A percentile compares a stretch with the other conserved stretches of the same genome.
These are phyloP conservation scores for Striga hermonthica DNA, from an alignment of 305 asterid genomes.

Conservation along the genomic window DNA sequence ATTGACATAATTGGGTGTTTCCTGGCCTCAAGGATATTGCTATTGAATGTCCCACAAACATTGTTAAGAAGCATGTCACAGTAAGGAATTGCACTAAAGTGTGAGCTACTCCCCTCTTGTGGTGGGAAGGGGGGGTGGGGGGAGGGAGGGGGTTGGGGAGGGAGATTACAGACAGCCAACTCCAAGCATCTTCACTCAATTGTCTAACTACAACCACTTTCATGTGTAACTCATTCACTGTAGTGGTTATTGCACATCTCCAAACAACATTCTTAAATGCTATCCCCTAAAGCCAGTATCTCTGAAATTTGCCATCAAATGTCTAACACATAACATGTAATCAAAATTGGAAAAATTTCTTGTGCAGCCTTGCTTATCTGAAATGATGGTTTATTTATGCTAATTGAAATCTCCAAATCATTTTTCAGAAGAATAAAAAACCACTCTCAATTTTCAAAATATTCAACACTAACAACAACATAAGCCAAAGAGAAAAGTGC, in stretches of 20 bases:
- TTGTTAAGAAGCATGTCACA: neutral
- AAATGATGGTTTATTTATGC: neutral
- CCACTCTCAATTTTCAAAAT: neutral
- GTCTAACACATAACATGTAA: neutral
- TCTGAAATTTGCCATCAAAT: neutral
- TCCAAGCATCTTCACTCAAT: neutral
- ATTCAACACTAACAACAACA: too few species aligned
- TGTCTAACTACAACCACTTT: neutral
- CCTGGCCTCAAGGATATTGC: neutral
- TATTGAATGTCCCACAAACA: neutral
- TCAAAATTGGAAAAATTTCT: neutral
- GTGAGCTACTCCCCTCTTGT: neutral
- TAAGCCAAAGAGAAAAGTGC: neutral
- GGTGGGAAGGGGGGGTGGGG: too few species aligned
- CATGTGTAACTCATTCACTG: neutral
- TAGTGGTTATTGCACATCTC: neutral
- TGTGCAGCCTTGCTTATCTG: neutral
- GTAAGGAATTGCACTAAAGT: neutral
- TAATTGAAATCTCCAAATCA: neutral
- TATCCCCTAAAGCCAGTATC: neutral
- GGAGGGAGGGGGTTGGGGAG: too few species aligned
- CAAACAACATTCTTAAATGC: neutral
- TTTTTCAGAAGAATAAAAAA: neutral
- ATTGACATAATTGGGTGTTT: neutral
- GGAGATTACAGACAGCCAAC: neutral